Evolutionary conservation across 257 asterid genomes (phyloP), one percentile per base, ranked within the genome.

Genomic region (Solanum ossicruentum): DNA sequence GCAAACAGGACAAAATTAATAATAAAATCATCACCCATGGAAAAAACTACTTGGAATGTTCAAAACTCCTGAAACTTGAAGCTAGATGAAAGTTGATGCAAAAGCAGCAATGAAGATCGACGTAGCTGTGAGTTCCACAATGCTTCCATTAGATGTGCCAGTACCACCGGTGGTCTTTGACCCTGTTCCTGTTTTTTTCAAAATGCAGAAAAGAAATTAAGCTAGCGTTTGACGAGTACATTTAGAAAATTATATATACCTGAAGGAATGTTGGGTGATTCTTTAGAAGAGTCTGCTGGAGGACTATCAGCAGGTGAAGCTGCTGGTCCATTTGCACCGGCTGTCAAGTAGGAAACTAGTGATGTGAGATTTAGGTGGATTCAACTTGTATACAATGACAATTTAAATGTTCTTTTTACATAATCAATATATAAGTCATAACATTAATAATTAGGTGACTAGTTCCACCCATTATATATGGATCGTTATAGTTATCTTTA

Each of bases 101-200:
- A 54, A 56, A 83, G 90, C 82, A 45, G 71, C 82, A 49, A 88
- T 61, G 49, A 86, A 72, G 10, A 84, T 60, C 23, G 88, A 86
- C 51, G 55, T 79, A 26, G 57, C 36, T 79, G 49, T 20, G 84
- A 88, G 83, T 87, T 82, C 82, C 43, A 43, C 66, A 41, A 86
- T 69, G 82, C 17, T 86, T 86, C 92, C 91, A 43, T 65, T 75
- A 4, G 92, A 88, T 72, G 90, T 81, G 85, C 85, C 69, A 36
- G 41, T 36, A n/a, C 88, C 84, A 10, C 63, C 23, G 32, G 80
- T 85, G 20, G 89, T 69, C 86, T 92, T 92, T 63, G 90, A 90
- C 51, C 87, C 87, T 47, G 88, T 83, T 82, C 87, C 90, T 80
- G n/a, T 12, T n/a, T 43, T 72, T 45, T n/a, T 43, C 80, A 43